Evolutionary conservation across 1,284 basidiomycete species (phyloP), one percentile per base, ranked within the genome.

Genomic region (Fomes fomentarius): DNA sequence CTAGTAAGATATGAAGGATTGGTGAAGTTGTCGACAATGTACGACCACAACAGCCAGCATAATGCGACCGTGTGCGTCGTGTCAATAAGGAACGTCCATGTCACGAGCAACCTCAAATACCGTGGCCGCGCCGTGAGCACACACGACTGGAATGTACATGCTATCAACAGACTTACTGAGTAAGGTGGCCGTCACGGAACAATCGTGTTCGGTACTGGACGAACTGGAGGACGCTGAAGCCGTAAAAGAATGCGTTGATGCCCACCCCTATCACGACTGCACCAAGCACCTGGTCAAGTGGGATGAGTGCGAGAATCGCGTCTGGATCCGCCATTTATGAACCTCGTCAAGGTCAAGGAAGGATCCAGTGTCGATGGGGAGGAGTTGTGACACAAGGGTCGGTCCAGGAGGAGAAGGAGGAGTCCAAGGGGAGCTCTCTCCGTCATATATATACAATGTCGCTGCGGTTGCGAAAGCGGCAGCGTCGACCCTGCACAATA

Each of bases 11-110:
- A 64, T 2, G 37, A n/a, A 14, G 64, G 52, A 40, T 69, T 64
- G 37, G 52, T 49, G 60, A 70, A 71, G 50, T 73, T 66, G 3
- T 55, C 59, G 14, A 73, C 63, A 15, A 65, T 61, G 57, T 71
- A 73, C 5, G 60, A 50, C 71, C 70, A 73, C 25, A 71, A 62
- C 65, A 71, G 67, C 42, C 67, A 70, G 25, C 66, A 50, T 3
- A 68, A 56, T 0, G 69, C 57, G 37, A 56, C 56, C 4, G 67
- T 69, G 30, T 73, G 71, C 42, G 70, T 66, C 1, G 69, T 68
- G 47, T 73, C 70, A 25, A 71, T 52, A 12, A 66, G 42, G 37
- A 71, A 63, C 5, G 68, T 67, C 71, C 71, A 73, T 3, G 49
- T 52, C 7, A 73, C 69, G 9, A 71, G 58, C 12, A 63, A 38